Percentiles rank a stretch among this genome's conserved stretches.
Conservation (phyloP, 495 filamentous ascomycete species). For the Tuber calosporum region DNA sequence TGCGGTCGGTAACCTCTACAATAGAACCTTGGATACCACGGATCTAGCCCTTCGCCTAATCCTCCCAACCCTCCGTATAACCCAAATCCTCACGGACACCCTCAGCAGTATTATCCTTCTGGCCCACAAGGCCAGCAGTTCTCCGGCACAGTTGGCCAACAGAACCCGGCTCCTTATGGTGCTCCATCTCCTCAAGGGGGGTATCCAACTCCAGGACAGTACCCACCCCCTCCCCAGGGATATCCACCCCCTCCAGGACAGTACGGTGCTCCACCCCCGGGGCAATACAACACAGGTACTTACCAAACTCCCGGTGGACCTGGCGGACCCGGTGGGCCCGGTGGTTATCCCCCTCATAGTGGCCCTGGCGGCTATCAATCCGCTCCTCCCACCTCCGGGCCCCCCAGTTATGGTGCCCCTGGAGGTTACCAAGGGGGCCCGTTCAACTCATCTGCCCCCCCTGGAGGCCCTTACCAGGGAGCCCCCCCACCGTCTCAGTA, state of each 20-base stretch:
- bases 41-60: not conserved
- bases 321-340: conserved; percentile 4
- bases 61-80: conserved; percentile 30
- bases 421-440: conserved; percentile 21
- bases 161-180: conserved; percentile 31
- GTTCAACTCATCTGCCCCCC: conserved; percentile 4
- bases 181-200: conserved; percentile 23
- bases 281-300: conserved; percentile 15
- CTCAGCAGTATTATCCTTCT: conserved; percentile 29
- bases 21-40: conserved; percentile 22
- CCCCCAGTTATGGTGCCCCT: conserved; percentile 5
- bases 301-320: conserved; percentile 28
- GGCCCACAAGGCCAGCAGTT: conserved; percentile 33
- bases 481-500: conserved; percentile 35
- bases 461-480: conserved; percentile 31
- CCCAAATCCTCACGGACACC: conserved; percentile 18
- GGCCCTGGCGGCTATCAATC: conserved; percentile 31
- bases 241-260: conserved; percentile 39
- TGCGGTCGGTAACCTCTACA: conserved; percentile 12
- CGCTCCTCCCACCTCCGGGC: conserved; percentile 19
- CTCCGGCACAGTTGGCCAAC: conserved; percentile 27
- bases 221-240: conserved; percentile 26
- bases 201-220: conserved; percentile 14
- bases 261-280: conserved; percentile 39
- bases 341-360: conserved; percentile 5